A percentile compares a stretch with the other conserved stretches of the same genome.
These are phyloP conservation scores for Aureobasidium sp. DNA, from an alignment of 2,329 filamentous ascomycete genomes.

Conservation along the genomic window DNA sequence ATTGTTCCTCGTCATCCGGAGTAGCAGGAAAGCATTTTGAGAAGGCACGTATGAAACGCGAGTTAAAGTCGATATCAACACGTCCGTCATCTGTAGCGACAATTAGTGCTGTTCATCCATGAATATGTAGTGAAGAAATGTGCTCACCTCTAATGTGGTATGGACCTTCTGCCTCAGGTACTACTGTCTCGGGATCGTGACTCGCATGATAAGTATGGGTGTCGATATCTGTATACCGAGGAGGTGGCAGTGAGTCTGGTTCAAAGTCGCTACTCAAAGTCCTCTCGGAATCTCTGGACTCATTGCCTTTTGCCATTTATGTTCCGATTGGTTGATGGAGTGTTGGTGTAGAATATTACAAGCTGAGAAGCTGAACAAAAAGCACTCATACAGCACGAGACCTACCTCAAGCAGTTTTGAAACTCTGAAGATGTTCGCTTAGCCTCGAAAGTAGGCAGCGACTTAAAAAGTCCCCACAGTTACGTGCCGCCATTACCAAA, in stretches of 20 bases:
- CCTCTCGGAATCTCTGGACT: neutral
- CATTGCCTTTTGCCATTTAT: neutral
- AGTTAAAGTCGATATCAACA: constrained; percentile 67
- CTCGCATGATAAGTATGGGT: neutral
- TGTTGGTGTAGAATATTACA: neutral
- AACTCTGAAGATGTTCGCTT: too few relatives aligned
- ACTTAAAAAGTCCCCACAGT: too few relatives aligned
- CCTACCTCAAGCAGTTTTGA: too few relatives aligned
- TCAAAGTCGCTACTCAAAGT: neutral
- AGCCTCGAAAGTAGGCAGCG: too few relatives aligned
- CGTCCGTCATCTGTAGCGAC: constrained; percentile 53
- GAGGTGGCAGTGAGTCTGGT: neutral
- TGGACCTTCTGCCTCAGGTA: neutral
- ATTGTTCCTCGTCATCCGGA: constrained; percentile 46
- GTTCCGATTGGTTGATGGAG: neutral
- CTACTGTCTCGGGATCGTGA: neutral
- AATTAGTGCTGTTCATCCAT: neutral
- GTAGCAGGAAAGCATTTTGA: constrained; percentile 59
- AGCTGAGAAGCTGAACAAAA: too few relatives aligned
- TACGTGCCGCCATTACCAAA: too few relatives aligned
- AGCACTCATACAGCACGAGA: too few relatives aligned
- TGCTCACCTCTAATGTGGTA: constrained; percentile 1
- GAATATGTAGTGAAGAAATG: neutral
- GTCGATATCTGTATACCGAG: neutral
- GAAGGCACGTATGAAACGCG: constrained; percentile 54